Evolutionary conservation across 305 asterid species (phyloP).

Genomic region (Solanum hybrid): DNA sequence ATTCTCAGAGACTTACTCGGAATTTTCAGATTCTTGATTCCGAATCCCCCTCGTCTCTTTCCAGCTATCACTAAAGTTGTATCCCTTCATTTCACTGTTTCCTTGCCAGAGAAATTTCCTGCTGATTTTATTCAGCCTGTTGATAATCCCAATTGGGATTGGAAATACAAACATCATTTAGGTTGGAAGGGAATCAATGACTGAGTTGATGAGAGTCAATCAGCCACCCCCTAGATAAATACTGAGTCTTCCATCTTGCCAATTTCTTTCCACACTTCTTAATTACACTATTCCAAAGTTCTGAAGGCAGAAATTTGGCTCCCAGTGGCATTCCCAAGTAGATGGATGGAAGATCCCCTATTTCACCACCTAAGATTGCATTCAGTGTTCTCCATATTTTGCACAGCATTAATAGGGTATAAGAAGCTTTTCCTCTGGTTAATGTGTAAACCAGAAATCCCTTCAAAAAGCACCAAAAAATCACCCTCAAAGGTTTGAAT

Average conservation of each 20-base stretch:
- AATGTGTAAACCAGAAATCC: background rate
- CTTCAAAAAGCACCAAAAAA: background rate
- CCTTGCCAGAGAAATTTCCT: background rate
- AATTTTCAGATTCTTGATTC: background rate
- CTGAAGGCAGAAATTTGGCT: background rate
- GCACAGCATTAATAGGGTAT: background rate
- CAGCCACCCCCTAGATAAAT: background rate
- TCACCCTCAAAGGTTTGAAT: background rate
- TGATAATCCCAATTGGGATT: background rate
- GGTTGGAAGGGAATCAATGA: background rate
- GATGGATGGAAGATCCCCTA: background rate
- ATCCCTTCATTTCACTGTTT: background rate
- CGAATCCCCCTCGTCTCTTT: background rate
- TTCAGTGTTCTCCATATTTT: background rate
- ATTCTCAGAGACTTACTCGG: background rate
- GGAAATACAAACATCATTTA: background rate
- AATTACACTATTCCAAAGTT: background rate
- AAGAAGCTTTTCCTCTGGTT: background rate
- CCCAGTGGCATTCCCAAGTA: background rate
- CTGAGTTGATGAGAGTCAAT: background rate
- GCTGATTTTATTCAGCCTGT: background rate
- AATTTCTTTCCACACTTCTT: background rate
- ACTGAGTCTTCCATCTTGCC: background rate
- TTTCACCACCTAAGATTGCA: background rate
- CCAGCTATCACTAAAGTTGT: background rate